These are phyloP conservation scores for Hemileccinum impolitum DNA, from an alignment of 768 basidiomycete species.

Conservation along the genomic window DNA sequence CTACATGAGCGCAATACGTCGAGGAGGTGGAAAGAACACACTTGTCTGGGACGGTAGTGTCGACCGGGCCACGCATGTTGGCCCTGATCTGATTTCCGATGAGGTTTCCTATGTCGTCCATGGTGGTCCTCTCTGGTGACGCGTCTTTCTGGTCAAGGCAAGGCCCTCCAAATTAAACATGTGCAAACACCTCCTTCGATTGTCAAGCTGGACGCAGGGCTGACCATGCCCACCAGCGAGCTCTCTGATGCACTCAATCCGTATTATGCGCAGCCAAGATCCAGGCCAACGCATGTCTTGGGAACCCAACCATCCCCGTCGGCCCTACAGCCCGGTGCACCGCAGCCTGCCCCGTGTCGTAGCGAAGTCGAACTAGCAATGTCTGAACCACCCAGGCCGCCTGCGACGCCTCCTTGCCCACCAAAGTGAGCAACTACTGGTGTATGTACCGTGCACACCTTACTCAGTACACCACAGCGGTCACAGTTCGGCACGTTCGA, in stretches of 20 bases:
- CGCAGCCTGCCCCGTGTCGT: constrained; percentile 50
- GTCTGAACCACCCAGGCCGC: constrained; percentile 36
- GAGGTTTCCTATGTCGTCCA: constrained; percentile 49
- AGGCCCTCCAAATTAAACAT: constrained; percentile 30
- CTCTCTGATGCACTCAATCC: constrained; percentile 80
- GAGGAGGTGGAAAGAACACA: constrained; percentile 30
- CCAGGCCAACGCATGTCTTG: constrained; percentile 22
- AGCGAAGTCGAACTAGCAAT: constrained; percentile 67
- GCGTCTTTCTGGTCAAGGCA: constrained; percentile 32
- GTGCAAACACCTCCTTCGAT: constrained; percentile 25
- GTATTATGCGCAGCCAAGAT: constrained; percentile 45
- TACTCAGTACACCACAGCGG: constrained; percentile 5
- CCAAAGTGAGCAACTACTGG: constrained; percentile 34
- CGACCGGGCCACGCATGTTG: constrained; percentile 39
- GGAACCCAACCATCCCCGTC: constrained; percentile 22
- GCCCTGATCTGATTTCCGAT: constrained; percentile 50
- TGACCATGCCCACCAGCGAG: constrained; percentile 62
- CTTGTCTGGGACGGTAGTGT: constrained; percentile 73
- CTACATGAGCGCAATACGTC: constrained; percentile 1
- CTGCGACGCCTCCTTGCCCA: constrained; percentile 28
- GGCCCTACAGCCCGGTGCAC: constrained; percentile 29
- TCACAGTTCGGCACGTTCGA: constrained; percentile 16
- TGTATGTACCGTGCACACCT: background rate
- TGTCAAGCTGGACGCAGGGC: background rate
- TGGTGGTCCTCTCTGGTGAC: constrained; percentile 32